A percentile compares a stretch with the other conserved stretches of the same genome.
Evolutionary conservation across 2,329 filamentous ascomycete species (phyloP).

Genomic region (Paecilomyces variotii): DNA sequence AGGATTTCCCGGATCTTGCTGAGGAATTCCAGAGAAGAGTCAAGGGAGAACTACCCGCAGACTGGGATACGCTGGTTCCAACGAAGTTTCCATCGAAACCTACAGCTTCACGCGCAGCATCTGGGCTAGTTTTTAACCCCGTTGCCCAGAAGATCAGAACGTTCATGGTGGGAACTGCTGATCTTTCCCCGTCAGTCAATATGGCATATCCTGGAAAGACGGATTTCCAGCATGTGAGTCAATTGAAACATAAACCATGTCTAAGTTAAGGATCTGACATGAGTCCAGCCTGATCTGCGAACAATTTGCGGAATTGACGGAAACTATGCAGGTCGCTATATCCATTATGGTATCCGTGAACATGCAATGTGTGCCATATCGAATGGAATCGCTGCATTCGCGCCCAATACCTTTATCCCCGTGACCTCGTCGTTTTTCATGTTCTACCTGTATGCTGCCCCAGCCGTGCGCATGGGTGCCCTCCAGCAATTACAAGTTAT

Average conservation of each 20-base stretch:
- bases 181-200: slow-evolving; percentile 46
- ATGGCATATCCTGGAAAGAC: slow-evolving; percentile 48
- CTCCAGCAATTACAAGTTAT: slow-evolving; percentile 49
- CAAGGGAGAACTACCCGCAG: slow-evolving; percentile 39
- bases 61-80: slow-evolving; percentile 47
- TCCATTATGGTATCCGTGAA: slow-evolving; percentile 55
- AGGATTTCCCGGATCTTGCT: slow-evolving; percentile 39
- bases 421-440: slow-evolving; percentile 56
- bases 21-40: slow-evolving; percentile 44
- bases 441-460: slow-evolving; percentile 53
- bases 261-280: slow-evolving; percentile 3
- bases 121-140: slow-evolving; percentile 46
- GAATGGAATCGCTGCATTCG: slow-evolving; percentile 60
- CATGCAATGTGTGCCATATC: slow-evolving; percentile 67
- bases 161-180: slow-evolving; percentile 49
- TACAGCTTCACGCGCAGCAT: slow-evolving; percentile 43
- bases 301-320: slow-evolving; percentile 44
- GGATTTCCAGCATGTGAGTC: slow-evolving; percentile 43
- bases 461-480: slow-evolving; percentile 54
- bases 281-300: slow-evolving; percentile 17
- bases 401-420: slow-evolving; percentile 48
- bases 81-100: slow-evolving; percentile 40
- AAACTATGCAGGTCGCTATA: slow-evolving; percentile 41
- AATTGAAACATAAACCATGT: neutral
- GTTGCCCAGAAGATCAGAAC: slow-evolving; percentile 40